Evolutionary conservation across 2,329 filamentous ascomycete species (phyloP).

Genomic region (Coniella lustricola): DNA sequence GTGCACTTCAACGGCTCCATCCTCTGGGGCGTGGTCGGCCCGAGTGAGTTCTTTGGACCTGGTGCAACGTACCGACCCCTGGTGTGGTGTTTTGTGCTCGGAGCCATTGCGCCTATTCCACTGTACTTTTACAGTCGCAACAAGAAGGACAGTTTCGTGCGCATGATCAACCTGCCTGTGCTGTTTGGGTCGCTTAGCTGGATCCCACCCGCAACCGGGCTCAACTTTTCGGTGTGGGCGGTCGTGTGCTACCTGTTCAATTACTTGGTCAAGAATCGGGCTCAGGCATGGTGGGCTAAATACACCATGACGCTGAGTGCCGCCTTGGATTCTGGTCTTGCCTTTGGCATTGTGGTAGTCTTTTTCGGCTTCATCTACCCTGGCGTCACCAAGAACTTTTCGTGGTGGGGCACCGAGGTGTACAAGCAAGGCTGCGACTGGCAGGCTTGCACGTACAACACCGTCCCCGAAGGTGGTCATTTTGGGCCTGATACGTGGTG

Average conservation of each 20-base stretch:
- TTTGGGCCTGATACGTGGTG: slow-evolving; percentile 62
- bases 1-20: slow-evolving; percentile 90
- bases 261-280: slow-evolving; percentile 61
- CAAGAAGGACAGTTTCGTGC: slow-evolving; percentile 54
- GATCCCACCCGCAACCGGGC: slow-evolving; percentile 79
- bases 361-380: slow-evolving; percentile 86
- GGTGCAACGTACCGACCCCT: slow-evolving; percentile 67
- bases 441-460: slow-evolving; percentile 67
- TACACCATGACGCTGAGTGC: slow-evolving; percentile 87
- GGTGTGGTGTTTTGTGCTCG: slow-evolving; percentile 75
- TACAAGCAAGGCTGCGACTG: slow-evolving; percentile 82
- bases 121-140: slow-evolving; percentile 65
- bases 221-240: slow-evolving; percentile 85
- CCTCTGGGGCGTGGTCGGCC: slow-evolving; percentile 83
- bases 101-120: slow-evolving; percentile 65
- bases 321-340: slow-evolving; percentile 74
- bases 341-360: slow-evolving; percentile 74
- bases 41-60: slow-evolving; percentile 72
- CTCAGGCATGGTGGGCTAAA: slow-evolving; percentile 77
- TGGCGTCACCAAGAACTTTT: slow-evolving; percentile 63
- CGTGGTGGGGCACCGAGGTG: slow-evolving; percentile 84
- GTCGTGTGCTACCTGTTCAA: slow-evolving; percentile 83
- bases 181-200: slow-evolving; percentile 76
- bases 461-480: slow-evolving; percentile 52
- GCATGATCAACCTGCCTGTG: slow-evolving; percentile 75